Evolutionary conservation across 768 basidiomycete species (phyloP).

Genomic region (Kwoniella newhampshirensis): DNA sequence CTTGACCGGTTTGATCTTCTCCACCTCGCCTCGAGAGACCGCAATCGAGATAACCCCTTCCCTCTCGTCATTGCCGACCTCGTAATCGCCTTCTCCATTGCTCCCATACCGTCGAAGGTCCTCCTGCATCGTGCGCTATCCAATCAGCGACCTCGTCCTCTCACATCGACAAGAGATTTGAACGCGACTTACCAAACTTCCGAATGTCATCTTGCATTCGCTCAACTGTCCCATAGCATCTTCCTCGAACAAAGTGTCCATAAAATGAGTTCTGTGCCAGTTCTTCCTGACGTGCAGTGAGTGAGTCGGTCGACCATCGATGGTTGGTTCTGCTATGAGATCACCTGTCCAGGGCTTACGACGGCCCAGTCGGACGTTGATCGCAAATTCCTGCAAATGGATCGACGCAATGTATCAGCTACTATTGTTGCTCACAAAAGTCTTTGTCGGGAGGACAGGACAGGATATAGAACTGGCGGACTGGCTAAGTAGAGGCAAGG

Average conservation of each 20-base stretch:
- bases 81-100: constrained; percentile 1
- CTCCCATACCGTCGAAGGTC: background rate
- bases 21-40: constrained; percentile 10
- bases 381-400: constrained; percentile 1
- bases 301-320: constrained; percentile 3
- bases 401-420: too few relatives aligned
- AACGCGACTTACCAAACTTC: constrained; percentile 5
- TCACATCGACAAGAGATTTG: too few relatives aligned
- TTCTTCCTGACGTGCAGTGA: constrained; percentile 8
- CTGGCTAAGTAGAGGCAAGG: too few relatives aligned
- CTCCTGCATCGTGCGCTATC: too few relatives aligned
- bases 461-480: background rate
- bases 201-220: constrained; percentile 10
- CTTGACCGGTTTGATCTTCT: constrained; percentile 9
- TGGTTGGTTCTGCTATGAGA: constrained; percentile 12
- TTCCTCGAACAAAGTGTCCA: constrained; percentile 9
- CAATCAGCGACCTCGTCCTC: too few relatives aligned
- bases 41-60: constrained; percentile 5
- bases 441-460: background rate
- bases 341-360: constrained; percentile 14
- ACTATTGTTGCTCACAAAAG: too few relatives aligned
- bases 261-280: constrained; percentile 8
- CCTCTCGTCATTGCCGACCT: background rate
- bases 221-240: constrained; percentile 4
- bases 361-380: constrained; percentile 14